phyloP scores from a whole-genome alignment of 805 yeast species.

The Ogataea zsoltii region DNA sequence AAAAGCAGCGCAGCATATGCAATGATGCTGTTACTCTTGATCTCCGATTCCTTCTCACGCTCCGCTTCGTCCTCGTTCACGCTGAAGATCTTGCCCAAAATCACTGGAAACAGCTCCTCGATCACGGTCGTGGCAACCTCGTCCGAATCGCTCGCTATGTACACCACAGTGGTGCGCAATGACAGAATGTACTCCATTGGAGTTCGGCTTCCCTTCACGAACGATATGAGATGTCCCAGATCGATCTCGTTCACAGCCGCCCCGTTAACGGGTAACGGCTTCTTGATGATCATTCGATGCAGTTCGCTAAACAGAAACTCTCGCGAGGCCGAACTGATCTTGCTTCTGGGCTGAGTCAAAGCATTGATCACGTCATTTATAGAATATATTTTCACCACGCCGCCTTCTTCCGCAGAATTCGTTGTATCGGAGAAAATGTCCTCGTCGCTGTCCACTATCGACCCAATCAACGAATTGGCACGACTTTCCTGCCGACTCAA shows the following conservation, averaged over 20 bases:
- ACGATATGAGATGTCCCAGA: conserved; percentile 38
- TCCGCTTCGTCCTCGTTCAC: conserved; percentile 15
- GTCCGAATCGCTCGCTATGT: conserved; percentile 50
- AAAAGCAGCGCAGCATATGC: conserved; percentile 37
- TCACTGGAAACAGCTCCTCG: conserved; percentile 31
- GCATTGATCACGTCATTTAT: conserved; percentile 48
- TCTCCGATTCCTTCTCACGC: conserved; percentile 9
- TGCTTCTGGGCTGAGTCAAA: conserved; percentile 41
- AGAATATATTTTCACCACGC: conserved; percentile 27
- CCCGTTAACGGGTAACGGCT: conserved; percentile 32
- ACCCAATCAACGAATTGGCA: conserved; percentile 28
- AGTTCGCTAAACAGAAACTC: conserved; percentile 53
- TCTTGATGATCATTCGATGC: conserved; percentile 46
- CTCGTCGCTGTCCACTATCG: conserved; percentile 20
- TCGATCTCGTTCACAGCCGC: conserved; percentile 37
- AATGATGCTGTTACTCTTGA: conserved; percentile 23
- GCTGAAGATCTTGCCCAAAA: conserved; percentile 21
- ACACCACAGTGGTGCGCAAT: conserved; percentile 43
- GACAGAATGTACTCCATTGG: conserved; percentile 39
- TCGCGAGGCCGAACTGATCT: conserved; percentile 47
- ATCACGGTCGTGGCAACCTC: conserved; percentile 43
- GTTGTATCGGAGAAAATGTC: conserved; percentile 7
- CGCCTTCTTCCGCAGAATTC: conserved; percentile 13
- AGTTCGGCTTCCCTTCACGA: conserved; percentile 29
- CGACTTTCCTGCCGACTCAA: conserved; percentile 27